Base-by-base conservation (phyloP, 768 basidiomycete species). In the Chlorophyllum brunneum region DNA sequence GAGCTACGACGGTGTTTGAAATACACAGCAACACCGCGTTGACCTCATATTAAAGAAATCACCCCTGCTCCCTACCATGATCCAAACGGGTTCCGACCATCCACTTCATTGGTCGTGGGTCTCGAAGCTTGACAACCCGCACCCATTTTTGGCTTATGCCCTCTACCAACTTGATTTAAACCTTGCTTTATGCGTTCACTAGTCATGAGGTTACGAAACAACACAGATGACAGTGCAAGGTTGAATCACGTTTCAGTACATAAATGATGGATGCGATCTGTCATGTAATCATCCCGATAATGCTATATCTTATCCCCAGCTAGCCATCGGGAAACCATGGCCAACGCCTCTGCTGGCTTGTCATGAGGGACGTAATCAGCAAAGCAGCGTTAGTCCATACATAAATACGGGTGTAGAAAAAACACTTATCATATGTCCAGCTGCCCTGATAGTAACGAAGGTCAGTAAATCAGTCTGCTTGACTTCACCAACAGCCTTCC, bases 301-400 rank as follows among this genome's bases (percentile, higher is more conserved):
- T 37, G 48, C 72, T 64, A 75, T 44, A 82, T 61, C 8, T 61
- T 66, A 51, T 68, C 54, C 37, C 67, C 64, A 22, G 70, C 72
- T 26, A 89, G 65, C 87, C 86, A 89, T 30, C 78, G 71, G 23
- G 78, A 79, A 26, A 89, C 70, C 79, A 89, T 81, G 39, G 74
- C 70, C 39, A 82, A 66, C 8, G 82, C 71, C 62, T 86, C 83
- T 55, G 70, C 75, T 2, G 87, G 86, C 60, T 83, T 85, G 62
- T 85, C 84, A 71, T 79, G 76, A 26, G 84, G 83, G 54, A 85
- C 83, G 73, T 84, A 63, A 58, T 63, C 55, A n/a, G 39, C 51
- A 51, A 60, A 40, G 38, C 23, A 60, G 52, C 57, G 58, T 65
- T 45, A 61, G 56, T 26, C 51, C 16, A 29, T 31, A 11, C 38